phyloP scores from a whole-genome alignment of 208 protist genomes.

The Leishmania aethiopica region DNA sequence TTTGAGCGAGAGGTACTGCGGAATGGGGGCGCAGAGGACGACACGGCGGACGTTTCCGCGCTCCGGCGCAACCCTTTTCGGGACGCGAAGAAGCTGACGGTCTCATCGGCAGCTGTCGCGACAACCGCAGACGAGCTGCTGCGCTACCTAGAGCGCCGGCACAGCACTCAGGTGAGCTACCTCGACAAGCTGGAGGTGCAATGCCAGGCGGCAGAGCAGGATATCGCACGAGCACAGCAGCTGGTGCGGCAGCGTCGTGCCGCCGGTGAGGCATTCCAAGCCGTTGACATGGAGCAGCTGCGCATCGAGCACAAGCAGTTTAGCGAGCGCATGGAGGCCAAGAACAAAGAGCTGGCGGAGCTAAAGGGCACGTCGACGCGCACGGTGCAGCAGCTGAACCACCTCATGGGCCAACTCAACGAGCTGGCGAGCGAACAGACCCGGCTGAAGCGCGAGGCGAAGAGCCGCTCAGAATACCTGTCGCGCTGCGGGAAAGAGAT shows the following conservation, averaged over 20 bases:
- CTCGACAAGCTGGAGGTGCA: conserved; percentile 91
- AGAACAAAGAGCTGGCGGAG: conserved; percentile 93
- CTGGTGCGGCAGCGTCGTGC: conserved; percentile 90
- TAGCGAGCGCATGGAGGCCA: conserved; percentile 93
- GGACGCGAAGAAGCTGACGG: conserved; percentile 14
- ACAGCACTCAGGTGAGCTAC: conserved; percentile 66
- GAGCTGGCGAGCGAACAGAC: conserved; percentile 83
- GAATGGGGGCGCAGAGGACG: conserved; percentile 11
- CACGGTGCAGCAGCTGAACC: conserved; percentile 93
- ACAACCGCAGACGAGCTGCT: conserved; percentile 86
- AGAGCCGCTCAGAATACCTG: conserved; percentile 80
- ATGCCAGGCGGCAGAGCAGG: conserved; percentile 68
- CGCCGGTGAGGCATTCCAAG: conserved; percentile 92
- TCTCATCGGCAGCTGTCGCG: conserved; percentile 5
- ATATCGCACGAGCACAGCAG: conserved; percentile 81
- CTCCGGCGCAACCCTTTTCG: background rate
- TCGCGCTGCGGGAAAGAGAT: conserved; percentile 66
- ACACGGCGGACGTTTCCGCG: background rate
- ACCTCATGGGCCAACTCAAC: conserved; percentile 87
- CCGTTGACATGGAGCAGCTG: conserved; percentile 96
- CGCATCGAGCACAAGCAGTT: conserved; percentile 97
- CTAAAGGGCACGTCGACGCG: conserved; percentile 96
- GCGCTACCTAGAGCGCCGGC: conserved; percentile 80
- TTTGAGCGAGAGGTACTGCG: conserved; percentile 76
- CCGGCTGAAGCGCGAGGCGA: conserved; percentile 84